Conservation (phyloP, 352 stramenopile species). For the Pseudoperonospora humuli region DNA sequence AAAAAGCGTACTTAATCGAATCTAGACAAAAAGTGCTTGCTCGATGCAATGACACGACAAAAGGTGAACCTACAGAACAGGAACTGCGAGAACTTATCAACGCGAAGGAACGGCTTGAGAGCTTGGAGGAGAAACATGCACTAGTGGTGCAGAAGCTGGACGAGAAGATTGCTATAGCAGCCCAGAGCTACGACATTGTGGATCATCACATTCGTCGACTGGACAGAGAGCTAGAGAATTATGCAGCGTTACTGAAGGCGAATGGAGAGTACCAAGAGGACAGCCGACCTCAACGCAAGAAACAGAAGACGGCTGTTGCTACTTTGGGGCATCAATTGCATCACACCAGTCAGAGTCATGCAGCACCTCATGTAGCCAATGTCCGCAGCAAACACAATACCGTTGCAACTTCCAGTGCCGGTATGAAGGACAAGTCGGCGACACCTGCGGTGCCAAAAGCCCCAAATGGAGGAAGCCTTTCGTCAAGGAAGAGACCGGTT, state of each 20-base stretch:
- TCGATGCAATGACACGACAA: slow-evolving; percentile 41
- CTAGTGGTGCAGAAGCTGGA: slow-evolving; percentile 80
- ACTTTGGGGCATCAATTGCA: slow-evolving; percentile 14
- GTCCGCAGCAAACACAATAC: slow-evolving; percentile 30
- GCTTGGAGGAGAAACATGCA: slow-evolving; percentile 50
- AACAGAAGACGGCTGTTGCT: slow-evolving; percentile 32
- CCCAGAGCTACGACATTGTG: slow-evolving; percentile 81
- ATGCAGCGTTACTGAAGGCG: slow-evolving; percentile 56
- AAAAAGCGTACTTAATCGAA: slow-evolving; percentile 54
- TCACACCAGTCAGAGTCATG: slow-evolving; percentile 12
- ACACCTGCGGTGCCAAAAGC: slow-evolving; percentile 10
- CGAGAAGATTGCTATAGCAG: slow-evolving; percentile 83
- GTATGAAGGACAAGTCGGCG: slow-evolving; percentile 18
- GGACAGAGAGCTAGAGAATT: slow-evolving; percentile 71
- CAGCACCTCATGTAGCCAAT: slow-evolving; percentile 9
- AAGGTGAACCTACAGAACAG: slow-evolving; percentile 45
- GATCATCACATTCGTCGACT: slow-evolving; percentile 81
- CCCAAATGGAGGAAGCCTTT: slow-evolving; percentile 8
- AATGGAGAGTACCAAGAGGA: slow-evolving; percentile 81
- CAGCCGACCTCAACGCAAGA: slow-evolving; percentile 36
- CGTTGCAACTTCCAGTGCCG: slow-evolving; percentile 1
- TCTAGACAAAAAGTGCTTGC: slow-evolving; percentile 53
- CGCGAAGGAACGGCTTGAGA: slow-evolving; percentile 35
- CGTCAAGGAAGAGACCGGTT: slow-evolving; percentile 43
- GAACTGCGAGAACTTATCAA: slow-evolving; percentile 65